Conservation (phyloP, 2,329 filamentous ascomycete genomes). For the Esteya vermicola region DNA sequence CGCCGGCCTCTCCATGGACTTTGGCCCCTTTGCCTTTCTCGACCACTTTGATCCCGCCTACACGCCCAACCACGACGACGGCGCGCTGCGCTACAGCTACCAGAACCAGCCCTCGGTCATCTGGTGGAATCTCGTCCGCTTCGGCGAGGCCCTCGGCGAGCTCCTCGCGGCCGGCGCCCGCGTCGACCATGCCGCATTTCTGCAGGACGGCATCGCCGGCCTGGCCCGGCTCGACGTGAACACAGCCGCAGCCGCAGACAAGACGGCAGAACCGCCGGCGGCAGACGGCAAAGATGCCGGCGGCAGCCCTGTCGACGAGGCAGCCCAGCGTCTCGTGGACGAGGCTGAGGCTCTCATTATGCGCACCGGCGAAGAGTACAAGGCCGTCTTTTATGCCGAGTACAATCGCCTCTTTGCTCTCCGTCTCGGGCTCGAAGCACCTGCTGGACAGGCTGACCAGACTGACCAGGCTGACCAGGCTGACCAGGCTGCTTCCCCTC, state of each 20-base stretch:
- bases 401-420: slow-evolving; percentile 76
- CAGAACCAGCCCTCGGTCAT: slow-evolving; percentile 90
- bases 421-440: slow-evolving; percentile 51
- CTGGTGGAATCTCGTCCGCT: slow-evolving; percentile 94
- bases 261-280: too few species aligned
- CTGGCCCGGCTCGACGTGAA: slow-evolving; percentile 7
- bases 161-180: slow-evolving; percentile 62
- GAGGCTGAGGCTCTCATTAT: slow-evolving; percentile 76
- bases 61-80: slow-evolving; percentile 94
- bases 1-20: slow-evolving; percentile 80
- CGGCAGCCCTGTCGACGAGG: slow-evolving; percentile 58
- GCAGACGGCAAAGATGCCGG: too few species aligned
- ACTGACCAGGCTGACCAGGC: too few species aligned
- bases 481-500: slow-evolving; percentile 29
- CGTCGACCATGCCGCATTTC: slow-evolving; percentile 59
- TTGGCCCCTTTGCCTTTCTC: slow-evolving; percentile 93
- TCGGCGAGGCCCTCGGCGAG: slow-evolving; percentile 82
- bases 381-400: slow-evolving; percentile 71
- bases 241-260: neutral
- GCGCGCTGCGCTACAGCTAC: slow-evolving; percentile 77
- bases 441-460: too few species aligned
- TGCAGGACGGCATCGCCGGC: slow-evolving; percentile 50
- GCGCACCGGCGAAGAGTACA: slow-evolving; percentile 74
- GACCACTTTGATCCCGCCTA: slow-evolving; percentile 92
- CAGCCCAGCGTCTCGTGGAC: slow-evolving; percentile 54